phyloP scores from a whole-genome alignment of 2,329 filamentous ascomycete species.

The Botrytis pseudocinerea region DNA sequence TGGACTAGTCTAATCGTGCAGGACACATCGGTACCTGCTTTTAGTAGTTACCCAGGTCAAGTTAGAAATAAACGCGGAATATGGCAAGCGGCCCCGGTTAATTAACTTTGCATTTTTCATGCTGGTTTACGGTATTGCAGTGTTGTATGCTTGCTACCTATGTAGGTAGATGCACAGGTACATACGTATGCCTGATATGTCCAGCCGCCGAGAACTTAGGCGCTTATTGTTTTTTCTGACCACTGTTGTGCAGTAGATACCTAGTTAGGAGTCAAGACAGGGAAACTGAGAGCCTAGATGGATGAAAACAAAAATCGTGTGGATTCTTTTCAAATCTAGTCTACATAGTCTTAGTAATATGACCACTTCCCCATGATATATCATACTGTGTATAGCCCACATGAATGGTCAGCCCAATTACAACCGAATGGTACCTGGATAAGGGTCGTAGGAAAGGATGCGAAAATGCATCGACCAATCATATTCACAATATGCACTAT shows the following conservation, averaged over 20 bases:
- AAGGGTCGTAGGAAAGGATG: not conserved
- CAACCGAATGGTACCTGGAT: not conserved
- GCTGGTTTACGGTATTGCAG: not conserved
- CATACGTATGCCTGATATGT: not conserved
- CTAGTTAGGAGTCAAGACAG: not conserved
- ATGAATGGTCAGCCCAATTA: not conserved
- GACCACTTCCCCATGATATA: not conserved
- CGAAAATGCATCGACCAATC: not conserved
- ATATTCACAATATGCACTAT: not conserved
- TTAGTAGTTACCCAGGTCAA: not conserved
- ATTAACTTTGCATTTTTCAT: not conserved
- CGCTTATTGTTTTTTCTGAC: not conserved
- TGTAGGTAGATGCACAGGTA: no score
- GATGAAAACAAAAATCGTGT: not conserved
- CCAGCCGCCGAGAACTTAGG: not conserved
- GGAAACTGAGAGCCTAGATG: not conserved
- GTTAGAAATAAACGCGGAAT: not conserved
- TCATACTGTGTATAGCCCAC: not conserved
- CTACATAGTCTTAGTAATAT: not conserved
- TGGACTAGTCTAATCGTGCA: not conserved
- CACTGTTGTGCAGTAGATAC: not conserved
- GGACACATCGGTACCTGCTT: not conserved
- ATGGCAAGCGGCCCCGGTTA: not conserved
- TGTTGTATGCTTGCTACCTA: not conserved
- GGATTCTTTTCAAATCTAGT: not conserved